A percentile compares a stretch with the other conserved stretches of the same genome.
Evolutionary conservation across 139 green algal species (phyloP).

Genomic region (Astrephomene gubernaculifera): DNA sequence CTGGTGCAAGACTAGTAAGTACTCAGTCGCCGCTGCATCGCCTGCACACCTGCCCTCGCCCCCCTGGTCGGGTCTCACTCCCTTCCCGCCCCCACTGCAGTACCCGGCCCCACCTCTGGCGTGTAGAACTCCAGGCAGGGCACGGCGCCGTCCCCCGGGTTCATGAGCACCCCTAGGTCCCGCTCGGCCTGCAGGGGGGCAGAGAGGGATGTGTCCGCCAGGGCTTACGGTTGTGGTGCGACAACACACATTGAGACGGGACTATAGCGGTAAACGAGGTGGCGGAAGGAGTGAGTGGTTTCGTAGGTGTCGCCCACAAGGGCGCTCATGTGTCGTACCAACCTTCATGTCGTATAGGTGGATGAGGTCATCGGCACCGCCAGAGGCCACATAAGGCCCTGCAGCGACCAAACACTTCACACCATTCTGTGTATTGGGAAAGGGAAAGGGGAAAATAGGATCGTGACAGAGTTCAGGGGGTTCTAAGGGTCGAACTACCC

Average conservation of each 20-base stretch:
- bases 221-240: background rate
- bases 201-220: background rate
- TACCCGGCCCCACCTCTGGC: background rate
- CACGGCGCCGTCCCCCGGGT: slow-evolving; percentile 83
- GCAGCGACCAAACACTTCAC: slow-evolving; percentile 82
- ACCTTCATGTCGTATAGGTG: slow-evolving; percentile 86
- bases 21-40: background rate
- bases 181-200: slow-evolving; percentile 50
- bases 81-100: background rate
- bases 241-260: too few relatives aligned
- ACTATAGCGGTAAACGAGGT: too few relatives aligned
- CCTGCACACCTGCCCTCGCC: too few relatives aligned
- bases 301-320: too few relatives aligned
- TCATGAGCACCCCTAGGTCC: slow-evolving; percentile 89
- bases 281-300: too few relatives aligned
- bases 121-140: slow-evolving; percentile 77
- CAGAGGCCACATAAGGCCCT: slow-evolving; percentile 73
- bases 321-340: too few relatives aligned
- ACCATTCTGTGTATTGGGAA: slow-evolving; percentile 41
- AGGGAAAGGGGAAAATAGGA: background rate
- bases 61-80: too few relatives aligned
- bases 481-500: too few relatives aligned
- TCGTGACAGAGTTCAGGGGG: slow-evolving; percentile 15
- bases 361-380: slow-evolving; percentile 84
- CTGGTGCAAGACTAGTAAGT: too few relatives aligned